phyloP scores from a whole-genome alignment of 1,139 yeast genomes.

The Starmera stellimalicola region DNA sequence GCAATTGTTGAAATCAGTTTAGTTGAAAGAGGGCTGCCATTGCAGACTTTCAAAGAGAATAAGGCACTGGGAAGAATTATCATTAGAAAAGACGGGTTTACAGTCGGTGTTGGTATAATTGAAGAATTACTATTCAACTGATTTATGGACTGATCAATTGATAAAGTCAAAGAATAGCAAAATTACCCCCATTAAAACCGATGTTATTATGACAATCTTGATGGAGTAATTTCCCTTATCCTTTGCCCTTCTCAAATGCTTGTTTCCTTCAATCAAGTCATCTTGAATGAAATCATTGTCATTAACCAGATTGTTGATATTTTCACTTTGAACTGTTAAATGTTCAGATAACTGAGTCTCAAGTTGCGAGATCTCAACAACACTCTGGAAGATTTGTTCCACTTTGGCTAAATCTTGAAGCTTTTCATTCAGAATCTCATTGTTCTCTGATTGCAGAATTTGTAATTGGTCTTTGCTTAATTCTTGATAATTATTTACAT shows the following conservation, averaged over 20 bases:
- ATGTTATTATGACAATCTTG: slow-evolving; percentile 49
- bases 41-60: slow-evolving; percentile 50
- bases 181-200: slow-evolving; percentile 53
- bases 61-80: slow-evolving; percentile 73
- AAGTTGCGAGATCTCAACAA: slow-evolving; percentile 70
- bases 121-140: slow-evolving; percentile 7
- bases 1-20: slow-evolving; percentile 67
- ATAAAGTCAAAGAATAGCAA: slow-evolving; percentile 49
- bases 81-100: slow-evolving; percentile 73
- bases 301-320: slow-evolving; percentile 56
- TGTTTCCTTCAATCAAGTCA: slow-evolving; percentile 69
- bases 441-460: slow-evolving; percentile 63
- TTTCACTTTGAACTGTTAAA: slow-evolving; percentile 65
- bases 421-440: slow-evolving; percentile 51
- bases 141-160: slow-evolving; percentile 36
- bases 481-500: slow-evolving; percentile 22
- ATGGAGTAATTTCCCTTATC: slow-evolving; percentile 64
- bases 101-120: slow-evolving; percentile 82
- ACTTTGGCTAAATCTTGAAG: slow-evolving; percentile 61
- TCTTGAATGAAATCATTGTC: slow-evolving; percentile 62
- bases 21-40: slow-evolving; percentile 46
- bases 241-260: slow-evolving; percentile 63
- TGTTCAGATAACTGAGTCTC: slow-evolving; percentile 75
- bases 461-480: slow-evolving; percentile 57
- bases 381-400: slow-evolving; percentile 63